Evolutionary conservation across 2,329 filamentous ascomycete species (phyloP).

Genomic region (Ascochyta koolunga): DNA sequence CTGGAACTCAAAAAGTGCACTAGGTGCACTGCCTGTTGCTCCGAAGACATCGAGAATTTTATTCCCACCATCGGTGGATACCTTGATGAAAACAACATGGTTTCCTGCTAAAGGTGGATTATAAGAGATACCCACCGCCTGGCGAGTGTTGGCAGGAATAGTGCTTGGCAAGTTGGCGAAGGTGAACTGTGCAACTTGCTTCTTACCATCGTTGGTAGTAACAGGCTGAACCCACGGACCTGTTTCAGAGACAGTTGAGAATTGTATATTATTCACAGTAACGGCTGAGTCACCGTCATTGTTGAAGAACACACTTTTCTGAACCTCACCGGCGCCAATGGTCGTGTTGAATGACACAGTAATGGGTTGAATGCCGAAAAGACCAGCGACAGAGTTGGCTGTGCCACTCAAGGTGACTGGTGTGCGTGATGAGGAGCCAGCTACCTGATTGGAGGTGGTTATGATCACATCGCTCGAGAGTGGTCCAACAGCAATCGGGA

Average conservation of each 20-base stretch:
- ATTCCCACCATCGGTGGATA: slow-evolving; percentile 59
- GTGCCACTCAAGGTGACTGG: slow-evolving; percentile 58
- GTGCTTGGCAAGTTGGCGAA: slow-evolving; percentile 55
- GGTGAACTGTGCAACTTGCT: slow-evolving; percentile 56
- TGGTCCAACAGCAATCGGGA: slow-evolving; percentile 55
- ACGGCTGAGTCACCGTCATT: slow-evolving; percentile 59
- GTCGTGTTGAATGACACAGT: slow-evolving; percentile 59
- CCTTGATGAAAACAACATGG: slow-evolving; percentile 57
- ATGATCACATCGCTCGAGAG: slow-evolving; percentile 57
- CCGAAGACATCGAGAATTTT: slow-evolving; percentile 57
- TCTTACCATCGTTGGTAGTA: slow-evolving; percentile 37
- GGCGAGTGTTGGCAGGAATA: slow-evolving; percentile 50
- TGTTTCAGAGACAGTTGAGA: slow-evolving; percentile 51
- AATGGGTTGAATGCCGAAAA: slow-evolving; percentile 57
- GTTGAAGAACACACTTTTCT: slow-evolving; percentile 55
- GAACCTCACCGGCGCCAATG: slow-evolving; percentile 43
- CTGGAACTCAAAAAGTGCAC: slow-evolving; percentile 62
- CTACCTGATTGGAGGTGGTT: slow-evolving; percentile 55
- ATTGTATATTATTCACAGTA: slow-evolving; percentile 53
- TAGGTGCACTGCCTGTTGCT: slow-evolving; percentile 57
- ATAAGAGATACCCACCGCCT: slow-evolving; percentile 56
- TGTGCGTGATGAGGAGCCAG: slow-evolving; percentile 56
- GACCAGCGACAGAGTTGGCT: slow-evolving; percentile 54
- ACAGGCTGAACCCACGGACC: slow-evolving; percentile 55
- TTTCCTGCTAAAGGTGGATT: slow-evolving; percentile 55